Conservation (phyloP, 495 filamentous ascomycete species). For the Penicillium verhagenii region DNA sequence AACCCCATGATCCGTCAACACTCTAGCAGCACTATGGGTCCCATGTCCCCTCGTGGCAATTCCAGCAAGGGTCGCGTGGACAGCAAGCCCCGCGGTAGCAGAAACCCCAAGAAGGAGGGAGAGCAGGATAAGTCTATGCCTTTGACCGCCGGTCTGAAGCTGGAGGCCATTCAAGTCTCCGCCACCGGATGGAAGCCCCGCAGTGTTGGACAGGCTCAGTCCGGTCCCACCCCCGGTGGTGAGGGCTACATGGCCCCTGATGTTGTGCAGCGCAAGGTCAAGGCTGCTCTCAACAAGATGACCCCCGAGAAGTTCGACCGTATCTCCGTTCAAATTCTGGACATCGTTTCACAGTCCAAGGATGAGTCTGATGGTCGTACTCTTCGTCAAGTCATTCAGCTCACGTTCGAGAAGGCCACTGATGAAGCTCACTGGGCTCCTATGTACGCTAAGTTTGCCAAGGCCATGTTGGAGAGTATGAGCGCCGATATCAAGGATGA, state of each 20-base stretch:
- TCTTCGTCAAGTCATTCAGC: constrained; percentile 94
- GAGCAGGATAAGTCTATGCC: constrained; percentile 80
- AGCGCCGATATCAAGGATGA: constrained; percentile 94
- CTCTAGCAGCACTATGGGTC: constrained; percentile 49
- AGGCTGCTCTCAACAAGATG: constrained; percentile 99
- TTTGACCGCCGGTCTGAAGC: constrained; percentile 72
- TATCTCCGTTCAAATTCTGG: constrained; percentile 88
- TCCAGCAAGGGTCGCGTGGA: constrained; percentile 32
- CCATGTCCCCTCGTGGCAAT: constrained; percentile 39
- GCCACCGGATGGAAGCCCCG: constrained; percentile 86
- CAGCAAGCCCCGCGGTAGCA: background rate
- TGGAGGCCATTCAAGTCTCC: constrained; percentile 74
- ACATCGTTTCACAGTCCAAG: constrained; percentile 92
- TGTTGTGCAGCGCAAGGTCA: constrained; percentile 97
- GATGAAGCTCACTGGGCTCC: constrained; percentile 98
- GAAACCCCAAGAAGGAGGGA: constrained; percentile 51
- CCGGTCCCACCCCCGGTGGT: constrained; percentile 53
- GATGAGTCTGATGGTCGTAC: constrained; percentile 93
- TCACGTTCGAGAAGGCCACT: constrained; percentile 98
- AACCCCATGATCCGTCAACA: constrained; percentile 39
- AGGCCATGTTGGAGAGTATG: constrained; percentile 95
- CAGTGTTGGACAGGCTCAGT: constrained; percentile 54
- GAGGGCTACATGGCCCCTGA: constrained; percentile 74
- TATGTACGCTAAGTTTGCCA: constrained; percentile 99
- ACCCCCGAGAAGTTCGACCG: constrained; percentile 98